A percentile compares a stretch with the other conserved stretches of the same genome.
Evolutionary conservation across 257 asterid genomes (phyloP).

Genomic region (Solanum paucissectum): DNA sequence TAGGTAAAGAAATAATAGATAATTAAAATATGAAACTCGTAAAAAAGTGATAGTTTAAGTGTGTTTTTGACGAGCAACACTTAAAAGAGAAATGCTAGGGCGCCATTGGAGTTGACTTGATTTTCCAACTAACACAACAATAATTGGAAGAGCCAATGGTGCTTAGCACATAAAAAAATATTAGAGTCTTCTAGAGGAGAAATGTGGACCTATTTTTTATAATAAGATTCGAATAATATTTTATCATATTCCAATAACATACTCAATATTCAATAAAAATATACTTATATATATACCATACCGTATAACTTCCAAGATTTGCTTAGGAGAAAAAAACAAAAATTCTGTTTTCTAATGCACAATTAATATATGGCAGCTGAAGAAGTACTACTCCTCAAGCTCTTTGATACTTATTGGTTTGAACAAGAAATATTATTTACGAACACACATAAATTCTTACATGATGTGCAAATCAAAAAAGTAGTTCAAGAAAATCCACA

Average conservation of each 20-base stretch:
- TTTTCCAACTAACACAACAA: constrained; percentile 4
- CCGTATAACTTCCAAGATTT: background rate
- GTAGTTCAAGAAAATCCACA: background rate
- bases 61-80: background rate
- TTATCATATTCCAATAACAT: background rate
- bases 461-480: background rate
- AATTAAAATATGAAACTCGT: background rate
- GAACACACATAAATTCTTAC: background rate
- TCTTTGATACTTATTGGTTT: constrained; percentile 59
- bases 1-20: background rate
- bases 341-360: background rate
- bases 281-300: background rate
- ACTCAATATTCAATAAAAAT: background rate
- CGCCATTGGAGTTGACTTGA: background rate
- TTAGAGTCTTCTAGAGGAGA: background rate
- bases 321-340: background rate
- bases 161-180: background rate
- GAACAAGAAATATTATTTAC: constrained; percentile 10
- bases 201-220: background rate
- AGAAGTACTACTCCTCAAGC: constrained; percentile 34
- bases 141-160: constrained; percentile 1
- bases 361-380: constrained; percentile 41
- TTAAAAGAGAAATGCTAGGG: background rate
- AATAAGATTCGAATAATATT: background rate
- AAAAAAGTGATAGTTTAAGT: background rate